Conservation (phyloP, 495 filamentous ascomycete genomes). For the Penicillium daleae region DNA sequence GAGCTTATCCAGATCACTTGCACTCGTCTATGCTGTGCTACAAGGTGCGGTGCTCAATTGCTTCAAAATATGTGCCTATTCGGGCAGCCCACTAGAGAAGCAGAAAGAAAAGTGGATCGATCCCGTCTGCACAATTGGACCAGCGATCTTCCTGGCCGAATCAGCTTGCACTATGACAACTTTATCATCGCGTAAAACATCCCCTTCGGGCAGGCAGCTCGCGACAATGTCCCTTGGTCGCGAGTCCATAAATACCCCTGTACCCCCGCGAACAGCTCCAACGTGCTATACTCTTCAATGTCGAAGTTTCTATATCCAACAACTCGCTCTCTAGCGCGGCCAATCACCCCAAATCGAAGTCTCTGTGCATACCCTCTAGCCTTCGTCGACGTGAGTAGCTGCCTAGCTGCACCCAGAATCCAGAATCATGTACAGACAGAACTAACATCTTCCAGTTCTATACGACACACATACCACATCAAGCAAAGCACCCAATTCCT, state of each 20-base stretch:
- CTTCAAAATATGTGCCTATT: constrained; percentile 5
- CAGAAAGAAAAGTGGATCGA: constrained; percentile 3
- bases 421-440: neutral
- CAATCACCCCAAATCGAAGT: neutral
- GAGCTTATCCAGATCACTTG: constrained; percentile 10
- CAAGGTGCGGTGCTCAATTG: neutral
- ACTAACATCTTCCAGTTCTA: neutral
- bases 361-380: neutral
- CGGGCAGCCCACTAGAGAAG: constrained; percentile 17
- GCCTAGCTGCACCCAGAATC: neutral
- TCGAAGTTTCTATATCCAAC: neutral
- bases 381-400: constrained; percentile 5
- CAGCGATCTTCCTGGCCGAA: neutral
- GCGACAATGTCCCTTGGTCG: constrained; percentile 5
- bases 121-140: neutral
- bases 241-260: constrained; percentile 10
- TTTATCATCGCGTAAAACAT: constrained; percentile 23
- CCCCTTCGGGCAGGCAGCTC: constrained; percentile 18
- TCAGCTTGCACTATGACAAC: neutral
- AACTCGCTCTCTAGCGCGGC: constrained; percentile 1
- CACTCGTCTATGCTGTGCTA: neutral
- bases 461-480: neutral
- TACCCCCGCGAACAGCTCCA: neutral
- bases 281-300: neutral
- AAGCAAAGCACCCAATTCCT: neutral